Base-by-base conservation (phyloP, 306 rosid species). In the Malus fusca region DNA sequence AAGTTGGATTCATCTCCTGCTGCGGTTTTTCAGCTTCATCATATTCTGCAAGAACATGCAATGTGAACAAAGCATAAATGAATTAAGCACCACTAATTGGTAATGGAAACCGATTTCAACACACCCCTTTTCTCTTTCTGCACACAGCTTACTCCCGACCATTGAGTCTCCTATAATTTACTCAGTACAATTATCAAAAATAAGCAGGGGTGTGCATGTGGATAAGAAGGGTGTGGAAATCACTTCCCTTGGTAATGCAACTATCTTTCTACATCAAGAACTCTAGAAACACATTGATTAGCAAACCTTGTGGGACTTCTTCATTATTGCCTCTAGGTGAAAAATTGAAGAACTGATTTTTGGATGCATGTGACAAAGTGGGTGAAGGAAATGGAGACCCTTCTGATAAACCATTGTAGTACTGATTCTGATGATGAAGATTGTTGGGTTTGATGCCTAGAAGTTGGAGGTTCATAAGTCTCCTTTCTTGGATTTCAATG, bases 401-500 rank as follows among this genome's bases (percentile, higher is more conserved):
- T 40, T 85, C 83, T 40, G 96, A 83, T 42, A 82, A 78, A 81
- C 88, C 87, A 55, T 22, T 56, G 26, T 82, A 90, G 78, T 88
- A 71, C 19, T 71, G 84, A 67, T 60, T 48, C 17, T 14, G 66
- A 61, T 61, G 91, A 72, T 80, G 84, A 26, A 77, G 78, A 46
- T 78, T 88, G 74, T 75, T 87, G 65, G 87, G 86, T 87, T 76
- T 76, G 53, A 90, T 80, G 85, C 92, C 95, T 1, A 88, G 89
- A 75, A 91, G 97, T 67, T 87, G 98, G 71, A 94, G 84, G 69
- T 81, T 88, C 91, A 85, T 77, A 73, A 94, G 81, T 80, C 95
- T 90, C 78, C 93, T 88, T 46, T 81, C 92, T 67, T 93, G 98
- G 80, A 87, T 86, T 70, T 90, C 96, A 80, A 94, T 77, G 73